These are phyloP conservation scores for Leishmania guyanensis DNA, from an alignment of 208 protist genomes.

Conservation along the genomic window DNA sequence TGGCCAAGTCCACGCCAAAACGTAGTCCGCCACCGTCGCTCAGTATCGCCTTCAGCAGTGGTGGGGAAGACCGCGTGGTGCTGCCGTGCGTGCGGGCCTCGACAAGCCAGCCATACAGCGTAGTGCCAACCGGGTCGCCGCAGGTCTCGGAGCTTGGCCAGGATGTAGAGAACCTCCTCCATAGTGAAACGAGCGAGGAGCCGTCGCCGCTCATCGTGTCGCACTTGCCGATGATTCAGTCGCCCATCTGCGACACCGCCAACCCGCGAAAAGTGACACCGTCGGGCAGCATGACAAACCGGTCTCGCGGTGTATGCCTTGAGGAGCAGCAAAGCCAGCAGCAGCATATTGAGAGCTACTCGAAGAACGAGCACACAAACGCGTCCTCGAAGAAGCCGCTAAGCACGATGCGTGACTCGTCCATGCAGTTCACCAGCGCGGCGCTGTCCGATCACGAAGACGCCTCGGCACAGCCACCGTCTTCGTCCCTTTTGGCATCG, in stretches of 20 bases:
- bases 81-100: constrained; percentile 15
- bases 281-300: not conserved
- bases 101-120: constrained; percentile 8
- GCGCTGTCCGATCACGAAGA: not conserved
- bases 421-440: not conserved
- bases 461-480: not conserved
- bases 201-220: not conserved
- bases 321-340: not conserved
- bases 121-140: constrained; percentile 2
- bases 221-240: not conserved
- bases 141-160: constrained; percentile 7
- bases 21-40: constrained; percentile 3
- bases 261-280: not conserved
- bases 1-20: not conserved
- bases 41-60: constrained; percentile 6
- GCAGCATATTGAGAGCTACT: not conserved
- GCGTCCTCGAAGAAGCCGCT: constrained; percentile 11
- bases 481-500: not conserved
- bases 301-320: not conserved
- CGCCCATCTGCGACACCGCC: not conserved
- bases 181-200: constrained; percentile 15
- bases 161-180: constrained; percentile 15
- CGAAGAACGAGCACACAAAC: not conserved
- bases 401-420: constrained; percentile 9
- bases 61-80: constrained; percentile 13